phyloP scores from a whole-genome alignment of 805 yeast species.

The Yarrowia sp. region DNA sequence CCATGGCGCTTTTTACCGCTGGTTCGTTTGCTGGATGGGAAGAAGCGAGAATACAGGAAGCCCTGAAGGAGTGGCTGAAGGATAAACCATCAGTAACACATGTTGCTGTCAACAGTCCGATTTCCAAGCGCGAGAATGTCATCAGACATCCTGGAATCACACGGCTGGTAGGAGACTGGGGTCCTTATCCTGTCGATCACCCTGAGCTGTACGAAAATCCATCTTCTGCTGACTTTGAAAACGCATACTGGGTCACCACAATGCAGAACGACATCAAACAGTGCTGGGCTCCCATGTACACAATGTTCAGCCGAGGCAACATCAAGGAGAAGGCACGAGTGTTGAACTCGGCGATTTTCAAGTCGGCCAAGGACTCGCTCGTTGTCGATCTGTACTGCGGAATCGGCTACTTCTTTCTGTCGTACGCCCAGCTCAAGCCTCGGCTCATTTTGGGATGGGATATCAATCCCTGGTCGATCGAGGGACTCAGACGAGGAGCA shows the following conservation, averaged over 20 bases:
- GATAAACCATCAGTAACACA: slow-evolving; percentile 45
- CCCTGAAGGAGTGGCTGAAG: not conserved
- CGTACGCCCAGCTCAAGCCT: slow-evolving; percentile 60
- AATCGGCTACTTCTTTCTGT: slow-evolving; percentile 77
- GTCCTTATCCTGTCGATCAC: slow-evolving; percentile 36
- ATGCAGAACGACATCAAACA: slow-evolving; percentile 74
- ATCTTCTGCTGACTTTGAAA: slow-evolving; percentile 43
- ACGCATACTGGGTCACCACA: slow-evolving; percentile 69
- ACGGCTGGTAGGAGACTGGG: slow-evolving; percentile 67
- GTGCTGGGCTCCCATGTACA: slow-evolving; percentile 78
- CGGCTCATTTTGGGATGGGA: slow-evolving; percentile 70
- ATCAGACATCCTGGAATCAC: slow-evolving; percentile 36
- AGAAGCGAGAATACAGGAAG: not conserved
- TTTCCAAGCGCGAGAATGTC: slow-evolving; percentile 43
- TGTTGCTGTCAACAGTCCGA: slow-evolving; percentile 70
- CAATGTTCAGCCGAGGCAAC: slow-evolving; percentile 88
- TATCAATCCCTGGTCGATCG: slow-evolving; percentile 77
- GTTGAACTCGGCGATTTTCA: slow-evolving; percentile 35
- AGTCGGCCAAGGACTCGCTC: slow-evolving; percentile 40
- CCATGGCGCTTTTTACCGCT: slow-evolving; percentile 58
- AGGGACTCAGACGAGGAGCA: slow-evolving; percentile 64
- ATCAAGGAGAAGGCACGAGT: slow-evolving; percentile 75
- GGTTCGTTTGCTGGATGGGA: slow-evolving; percentile 41
- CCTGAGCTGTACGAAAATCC: slow-evolving; percentile 40
- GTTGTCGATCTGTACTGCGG: slow-evolving; percentile 78